phyloP scores from a whole-genome alignment of 2,329 filamentous ascomycete species.

The Lachnellula suecica region DNA sequence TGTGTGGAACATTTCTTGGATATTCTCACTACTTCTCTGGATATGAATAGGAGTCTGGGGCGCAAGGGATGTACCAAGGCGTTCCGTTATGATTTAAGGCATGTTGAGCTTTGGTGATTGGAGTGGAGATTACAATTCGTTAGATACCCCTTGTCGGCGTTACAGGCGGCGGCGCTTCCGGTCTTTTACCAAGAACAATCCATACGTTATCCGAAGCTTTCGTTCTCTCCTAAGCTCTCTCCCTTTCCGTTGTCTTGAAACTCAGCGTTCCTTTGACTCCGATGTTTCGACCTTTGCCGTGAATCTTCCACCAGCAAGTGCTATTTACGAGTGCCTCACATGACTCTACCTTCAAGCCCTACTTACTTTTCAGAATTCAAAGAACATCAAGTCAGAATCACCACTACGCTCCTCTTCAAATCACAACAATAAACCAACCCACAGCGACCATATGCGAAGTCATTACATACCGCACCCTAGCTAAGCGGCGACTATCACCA shows the following conservation, averaged over 20 bases:
- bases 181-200: background rate
- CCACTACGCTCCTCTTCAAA: no score
- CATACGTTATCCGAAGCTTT: background rate
- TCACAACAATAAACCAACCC: background rate
- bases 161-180: background rate
- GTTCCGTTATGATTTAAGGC: background rate
- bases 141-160: slow-evolving; percentile 1
- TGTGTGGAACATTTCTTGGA: background rate
- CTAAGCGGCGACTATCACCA: background rate
- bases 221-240: background rate
- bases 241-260: background rate
- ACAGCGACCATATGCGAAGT: background rate
- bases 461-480: background rate
- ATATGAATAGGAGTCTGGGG: background rate
- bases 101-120: background rate
- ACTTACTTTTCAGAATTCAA: background rate
- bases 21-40: background rate
- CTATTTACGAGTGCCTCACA: background rate
- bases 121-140: background rate
- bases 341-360: background rate
- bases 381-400: no score
- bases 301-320: background rate
- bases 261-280: background rate
- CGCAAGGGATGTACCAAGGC: background rate
- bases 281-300: background rate